Base-by-base conservation (phyloP, 2,329 filamentous ascomycete genomes). In the Cordyceps tenuipes region DNA sequence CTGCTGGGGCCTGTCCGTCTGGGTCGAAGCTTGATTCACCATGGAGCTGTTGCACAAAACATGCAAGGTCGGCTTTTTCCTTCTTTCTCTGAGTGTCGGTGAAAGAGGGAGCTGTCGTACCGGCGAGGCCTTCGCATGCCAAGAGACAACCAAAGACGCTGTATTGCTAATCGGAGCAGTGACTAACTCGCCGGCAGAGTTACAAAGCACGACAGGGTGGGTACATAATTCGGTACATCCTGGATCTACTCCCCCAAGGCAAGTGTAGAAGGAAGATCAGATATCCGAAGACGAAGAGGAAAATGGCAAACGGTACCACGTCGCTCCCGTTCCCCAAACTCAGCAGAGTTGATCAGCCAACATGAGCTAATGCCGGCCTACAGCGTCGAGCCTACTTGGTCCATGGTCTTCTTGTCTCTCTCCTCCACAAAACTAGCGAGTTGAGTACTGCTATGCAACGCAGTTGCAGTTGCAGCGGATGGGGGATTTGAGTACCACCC, bases 371-470 rank as follows among this genome's bases (percentile, higher is more conserved):
- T 57, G 54, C 54, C 9, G 34, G 54, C 47, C 54, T 57, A 44
- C 54, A 31, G 48, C 54, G 26, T 15, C 19, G 7, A 41, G 39
- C 23, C 34, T 46, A 19, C 17, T 41, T 44, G 3, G 23, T 31
- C 21, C 21, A 51, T 58, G 47, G 48, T 19, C 36, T 51, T 58
- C 56, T 58, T 58, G 56, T 58, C 56, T 58, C 56, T 58, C 56
- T 51, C 56, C 55, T 58, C 55, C 56, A 44, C 56, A n/a, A n/a
- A n/a, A n/a, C 39, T n/a, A 43, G 34, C 56, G 39, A n/a, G 23
- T 23, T 23, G 23, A 43, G 6, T n/a, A 43, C 39, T 17, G n/a
- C 44, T 47, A 56, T 23, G 10, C 34, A 26, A 50, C 8, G 6
- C 29, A 31, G 5, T 13, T 17, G 21, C 19, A 19, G n/a, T 21